These are phyloP conservation scores for Debaryomycetaceae sp. DNA, from an alignment of 1,139 yeast species.

Conservation along the genomic window DNA sequence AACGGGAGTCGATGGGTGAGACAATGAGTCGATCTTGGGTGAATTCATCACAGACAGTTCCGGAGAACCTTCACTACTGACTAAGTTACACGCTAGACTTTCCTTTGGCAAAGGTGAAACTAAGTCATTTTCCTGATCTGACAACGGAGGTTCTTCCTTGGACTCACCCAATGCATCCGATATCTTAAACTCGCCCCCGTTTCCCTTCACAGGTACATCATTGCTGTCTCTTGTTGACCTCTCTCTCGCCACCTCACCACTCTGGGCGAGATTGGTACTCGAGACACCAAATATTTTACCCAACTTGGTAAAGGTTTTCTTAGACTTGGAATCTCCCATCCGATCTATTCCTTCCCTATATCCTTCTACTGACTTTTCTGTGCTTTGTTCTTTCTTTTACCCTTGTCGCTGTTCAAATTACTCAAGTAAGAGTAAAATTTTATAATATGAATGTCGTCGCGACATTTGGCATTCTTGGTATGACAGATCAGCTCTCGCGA, in stretches of 20 bases:
- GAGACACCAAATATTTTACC: conserved; percentile 36
- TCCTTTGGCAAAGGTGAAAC: conserved; percentile 19
- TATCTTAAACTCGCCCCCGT: background rate
- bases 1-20: conserved; percentile 9
- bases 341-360: background rate
- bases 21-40: conserved; percentile 2
- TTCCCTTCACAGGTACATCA: background rate
- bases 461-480: background rate
- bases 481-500: background rate
- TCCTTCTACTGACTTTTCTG: conserved; percentile 1
- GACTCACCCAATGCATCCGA: background rate
- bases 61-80: background rate
- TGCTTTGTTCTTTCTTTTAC: background rate
- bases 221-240: conserved; percentile 1
- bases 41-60: background rate
- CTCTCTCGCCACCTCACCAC: conserved; percentile 5
- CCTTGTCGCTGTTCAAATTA: background rate
- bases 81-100: background rate
- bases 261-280: conserved; percentile 19
- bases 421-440: background rate
- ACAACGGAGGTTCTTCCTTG: conserved; percentile 13
- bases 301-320: conserved; percentile 26
- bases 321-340: conserved; percentile 30
- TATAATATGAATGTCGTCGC: background rate
- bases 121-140: conserved; percentile 14